Conservation (phyloP, 2,329 filamentous ascomycete species). For the Ceratocystis harringtonii region DNA sequence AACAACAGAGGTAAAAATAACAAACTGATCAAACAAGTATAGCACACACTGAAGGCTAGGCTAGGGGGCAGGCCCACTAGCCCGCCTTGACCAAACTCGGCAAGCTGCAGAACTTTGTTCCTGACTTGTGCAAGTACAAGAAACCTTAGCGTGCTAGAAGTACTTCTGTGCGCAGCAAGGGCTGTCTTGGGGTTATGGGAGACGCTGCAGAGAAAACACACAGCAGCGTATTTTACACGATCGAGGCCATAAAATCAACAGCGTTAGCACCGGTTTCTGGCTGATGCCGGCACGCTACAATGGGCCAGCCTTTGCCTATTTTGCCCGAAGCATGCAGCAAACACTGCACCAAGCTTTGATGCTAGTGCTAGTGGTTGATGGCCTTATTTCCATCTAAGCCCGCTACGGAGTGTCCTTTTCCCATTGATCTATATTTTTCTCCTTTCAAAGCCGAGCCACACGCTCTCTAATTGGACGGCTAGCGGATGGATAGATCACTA, state of each 20-base stretch:
- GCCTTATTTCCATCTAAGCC: no score
- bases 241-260: no score
- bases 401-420: no score
- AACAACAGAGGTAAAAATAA: background rate
- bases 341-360: background rate
- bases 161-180: background rate
- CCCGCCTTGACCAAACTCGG: background rate
- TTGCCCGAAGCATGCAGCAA: background rate
- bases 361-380: no score
- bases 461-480: no score
- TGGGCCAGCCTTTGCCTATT: background rate
- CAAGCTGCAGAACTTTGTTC: background rate
- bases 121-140: conserved; percentile 1
- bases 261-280: background rate
- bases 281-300: background rate
- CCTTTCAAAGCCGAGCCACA: no score
- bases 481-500: background rate
- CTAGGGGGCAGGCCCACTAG: background rate
- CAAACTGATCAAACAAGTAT: background rate
- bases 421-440: no score
- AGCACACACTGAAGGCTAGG: background rate
- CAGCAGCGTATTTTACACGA: no score
- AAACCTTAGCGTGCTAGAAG: background rate
- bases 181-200: no score
- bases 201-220: no score